Conservation (phyloP, 768 basidiomycete genomes). For the Myochromella boudieri region DNA sequence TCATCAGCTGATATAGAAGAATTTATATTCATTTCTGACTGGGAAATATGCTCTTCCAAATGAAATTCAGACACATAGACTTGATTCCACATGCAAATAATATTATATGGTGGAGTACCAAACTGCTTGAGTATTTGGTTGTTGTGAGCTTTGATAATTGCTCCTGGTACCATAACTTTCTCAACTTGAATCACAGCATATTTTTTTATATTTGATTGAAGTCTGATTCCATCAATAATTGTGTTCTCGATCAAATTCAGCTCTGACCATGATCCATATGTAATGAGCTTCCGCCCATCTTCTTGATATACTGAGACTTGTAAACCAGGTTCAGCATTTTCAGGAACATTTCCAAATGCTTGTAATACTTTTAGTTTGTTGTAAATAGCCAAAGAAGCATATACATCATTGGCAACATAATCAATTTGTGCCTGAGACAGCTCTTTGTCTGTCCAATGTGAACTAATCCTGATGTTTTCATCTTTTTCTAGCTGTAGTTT, state of each 20-base stretch:
- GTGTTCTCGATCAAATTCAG: background rate
- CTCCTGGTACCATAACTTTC: constrained; percentile 4
- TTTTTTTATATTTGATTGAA: background rate
- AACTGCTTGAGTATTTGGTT: too few relatives aligned
- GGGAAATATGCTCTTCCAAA: too few relatives aligned
- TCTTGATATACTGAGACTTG: background rate
- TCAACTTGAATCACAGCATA: constrained; percentile 2
- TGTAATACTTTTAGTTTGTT: constrained; percentile 10
- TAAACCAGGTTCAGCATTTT: background rate
- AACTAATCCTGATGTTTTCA: constrained; percentile 16
- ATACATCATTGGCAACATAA: constrained; percentile 23
- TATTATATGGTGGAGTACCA: too few relatives aligned
- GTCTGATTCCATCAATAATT: background rate
- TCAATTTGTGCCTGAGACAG: constrained; percentile 15
- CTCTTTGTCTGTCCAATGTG: constrained; percentile 16
- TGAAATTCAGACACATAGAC: too few relatives aligned
- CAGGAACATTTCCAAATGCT: background rate
- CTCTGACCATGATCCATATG: background rate
- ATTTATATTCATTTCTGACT: too few relatives aligned
- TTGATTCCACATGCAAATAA: too few relatives aligned
- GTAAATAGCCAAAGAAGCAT: constrained; percentile 16
- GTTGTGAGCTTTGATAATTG: too few relatives aligned
- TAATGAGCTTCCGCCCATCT: background rate
- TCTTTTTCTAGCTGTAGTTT: constrained; percentile 20
- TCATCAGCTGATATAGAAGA: too few relatives aligned